Conservation (phyloP, 352 stramenopile genomes). For the Albugo laibachii region DNA sequence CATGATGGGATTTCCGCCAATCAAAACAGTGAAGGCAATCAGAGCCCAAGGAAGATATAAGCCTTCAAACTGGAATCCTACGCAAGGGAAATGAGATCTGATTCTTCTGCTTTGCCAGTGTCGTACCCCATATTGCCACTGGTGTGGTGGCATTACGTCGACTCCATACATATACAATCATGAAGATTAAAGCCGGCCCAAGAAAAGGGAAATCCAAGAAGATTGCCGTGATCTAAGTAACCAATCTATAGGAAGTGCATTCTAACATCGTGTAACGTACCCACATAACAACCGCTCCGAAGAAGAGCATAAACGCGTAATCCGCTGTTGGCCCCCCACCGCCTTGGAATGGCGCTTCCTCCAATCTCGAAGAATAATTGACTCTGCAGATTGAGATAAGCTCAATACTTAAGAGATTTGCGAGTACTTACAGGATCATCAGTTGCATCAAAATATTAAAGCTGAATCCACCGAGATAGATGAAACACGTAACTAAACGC, state of each 20-base stretch:
- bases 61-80: slow-evolving; percentile 73
- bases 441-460: slow-evolving; percentile 83
- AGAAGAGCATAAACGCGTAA: slow-evolving; percentile 82
- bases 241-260: background rate
- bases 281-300: slow-evolving; percentile 53
- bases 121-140: slow-evolving; percentile 67
- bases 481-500: slow-evolving; percentile 76
- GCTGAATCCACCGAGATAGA: slow-evolving; percentile 74
- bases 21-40: slow-evolving; percentile 76
- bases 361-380: slow-evolving; percentile 69
- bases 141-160: slow-evolving; percentile 61
- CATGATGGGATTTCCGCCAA: slow-evolving; percentile 72
- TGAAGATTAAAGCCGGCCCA: slow-evolving; percentile 73
- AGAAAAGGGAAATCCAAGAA: slow-evolving; percentile 74
- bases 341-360: slow-evolving; percentile 69
- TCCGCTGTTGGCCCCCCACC: slow-evolving; percentile 63
- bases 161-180: slow-evolving; percentile 85
- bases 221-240: slow-evolving; percentile 46
- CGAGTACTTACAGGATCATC: slow-evolving; percentile 60
- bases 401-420: no score
- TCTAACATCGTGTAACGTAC: slow-evolving; percentile 14
- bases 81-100: background rate
- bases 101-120: background rate
- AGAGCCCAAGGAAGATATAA: slow-evolving; percentile 78
- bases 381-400: slow-evolving; percentile 15